phyloP scores from a whole-genome alignment of 2,329 filamentous ascomycete species.

The Emydomyces testavorans region DNA sequence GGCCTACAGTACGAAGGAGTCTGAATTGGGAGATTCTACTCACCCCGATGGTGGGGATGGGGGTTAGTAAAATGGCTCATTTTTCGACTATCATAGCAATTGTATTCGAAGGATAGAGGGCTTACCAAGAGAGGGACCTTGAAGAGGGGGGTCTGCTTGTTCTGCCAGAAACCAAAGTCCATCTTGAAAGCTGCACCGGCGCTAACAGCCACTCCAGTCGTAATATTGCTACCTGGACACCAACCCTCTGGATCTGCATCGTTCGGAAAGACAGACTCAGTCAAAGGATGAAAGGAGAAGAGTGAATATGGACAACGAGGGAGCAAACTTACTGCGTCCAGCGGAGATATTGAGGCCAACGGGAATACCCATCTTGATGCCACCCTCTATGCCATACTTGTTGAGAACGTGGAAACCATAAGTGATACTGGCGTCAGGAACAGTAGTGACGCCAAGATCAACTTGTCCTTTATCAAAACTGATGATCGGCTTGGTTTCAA shows the following conservation, averaged over 20 bases:
- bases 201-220: conserved; percentile 4
- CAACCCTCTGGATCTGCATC: conserved; percentile 15
- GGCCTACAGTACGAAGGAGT: conserved; percentile 7
- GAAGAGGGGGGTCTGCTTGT: not conserved
- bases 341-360: conserved; percentile 14
- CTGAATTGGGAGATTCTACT: conserved; percentile 6
- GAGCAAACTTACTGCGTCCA: conserved; percentile 15
- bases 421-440: conserved; percentile 20
- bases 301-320: not conserved
- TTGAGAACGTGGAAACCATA: conserved; percentile 21
- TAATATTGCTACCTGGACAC: conserved; percentile 12
- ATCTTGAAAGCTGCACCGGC: not conserved
- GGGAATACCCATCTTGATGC: conserved; percentile 12
- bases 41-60: not conserved
- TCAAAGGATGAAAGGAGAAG: not conserved
- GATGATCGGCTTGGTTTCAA: conserved; percentile 19
- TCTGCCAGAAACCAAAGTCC: conserved; percentile 4
- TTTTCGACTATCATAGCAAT: not conserved
- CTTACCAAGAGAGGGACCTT: conserved; percentile 11
- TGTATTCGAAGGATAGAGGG: not conserved
- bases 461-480: conserved; percentile 19
- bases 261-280: not conserved
- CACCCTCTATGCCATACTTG: conserved; percentile 12
- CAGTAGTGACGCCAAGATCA: conserved; percentile 17
- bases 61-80: not conserved